phyloP scores from a whole-genome alignment of 176 grass and related monocot species.

The Oryza australiensis region DNA sequence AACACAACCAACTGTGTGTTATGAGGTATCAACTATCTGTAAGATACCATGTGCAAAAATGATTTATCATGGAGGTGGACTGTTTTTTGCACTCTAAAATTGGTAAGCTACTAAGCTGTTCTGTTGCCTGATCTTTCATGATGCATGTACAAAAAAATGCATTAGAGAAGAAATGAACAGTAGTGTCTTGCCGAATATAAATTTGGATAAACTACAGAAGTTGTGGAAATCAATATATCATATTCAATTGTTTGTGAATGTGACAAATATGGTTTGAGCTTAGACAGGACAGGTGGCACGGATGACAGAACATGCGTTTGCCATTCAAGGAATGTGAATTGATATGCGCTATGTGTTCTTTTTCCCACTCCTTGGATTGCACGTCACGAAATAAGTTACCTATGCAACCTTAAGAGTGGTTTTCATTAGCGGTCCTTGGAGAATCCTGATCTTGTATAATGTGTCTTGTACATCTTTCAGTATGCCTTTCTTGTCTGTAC shows the following conservation, averaged over 20 bases:
- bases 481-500: not conserved
- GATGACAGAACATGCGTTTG: not conserved
- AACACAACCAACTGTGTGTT: not conserved
- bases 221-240: not conserved
- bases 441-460: not conserved
- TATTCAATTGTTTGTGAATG: not conserved
- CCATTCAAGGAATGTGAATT: not conserved
- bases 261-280: conserved; percentile 24
- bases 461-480: not conserved
- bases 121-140: not conserved
- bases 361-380: not conserved
- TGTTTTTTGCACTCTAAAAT: not conserved
- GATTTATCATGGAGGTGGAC: conserved; percentile 11
- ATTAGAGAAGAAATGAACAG: not conserved
- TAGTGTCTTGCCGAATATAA: not conserved
- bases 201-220: not conserved
- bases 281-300: not conserved
- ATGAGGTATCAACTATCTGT: not conserved
- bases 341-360: not conserved
- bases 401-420: not conserved
- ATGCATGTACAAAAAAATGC: not conserved
- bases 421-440: not conserved
- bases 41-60: not conserved
- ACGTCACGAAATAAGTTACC: not conserved
- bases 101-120: not conserved